Evolutionary conservation across 108 stramenopile genomes (phyloP).

Genomic region (Aureococcus anophagefferens): DNA sequence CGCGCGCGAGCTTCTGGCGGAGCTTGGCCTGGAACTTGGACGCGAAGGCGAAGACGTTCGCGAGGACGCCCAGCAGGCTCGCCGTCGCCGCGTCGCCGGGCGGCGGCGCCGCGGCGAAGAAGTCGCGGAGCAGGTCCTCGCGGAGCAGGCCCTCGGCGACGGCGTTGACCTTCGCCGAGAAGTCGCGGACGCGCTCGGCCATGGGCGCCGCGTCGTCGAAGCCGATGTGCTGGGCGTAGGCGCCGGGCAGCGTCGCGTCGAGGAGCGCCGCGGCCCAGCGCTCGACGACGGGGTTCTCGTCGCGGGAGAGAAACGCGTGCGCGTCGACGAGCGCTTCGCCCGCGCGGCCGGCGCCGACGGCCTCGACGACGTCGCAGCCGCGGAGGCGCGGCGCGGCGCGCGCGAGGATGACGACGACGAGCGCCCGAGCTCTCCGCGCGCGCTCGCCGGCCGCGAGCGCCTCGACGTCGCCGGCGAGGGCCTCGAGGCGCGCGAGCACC

Average conservation of each 20-base stretch:
- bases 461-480: too few species aligned
- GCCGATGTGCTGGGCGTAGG: neutral
- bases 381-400: too few species aligned
- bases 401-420: too few species aligned
- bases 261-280: neutral
- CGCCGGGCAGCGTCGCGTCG: neutral
- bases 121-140: too few species aligned
- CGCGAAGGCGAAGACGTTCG: too few species aligned
- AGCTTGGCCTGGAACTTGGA: neutral
- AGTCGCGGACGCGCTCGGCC: neutral
- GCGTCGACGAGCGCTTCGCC: neutral
- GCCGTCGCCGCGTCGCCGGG: too few species aligned
- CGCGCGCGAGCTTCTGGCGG: neutral
- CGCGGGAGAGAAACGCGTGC: neutral
- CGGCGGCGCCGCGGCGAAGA: too few species aligned
- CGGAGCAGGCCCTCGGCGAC: neutral
- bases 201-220: neutral
- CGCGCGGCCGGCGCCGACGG: neutral
- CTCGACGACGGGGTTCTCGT: too few species aligned
- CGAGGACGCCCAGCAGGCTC: too few species aligned
- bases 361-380: neutral
- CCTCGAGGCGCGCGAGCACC: too few species aligned
- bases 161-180: neutral
- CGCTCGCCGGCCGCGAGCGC: too few species aligned
- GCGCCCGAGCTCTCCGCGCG: too few species aligned